Percentiles rank a stretch among this genome's conserved stretches.
These are phyloP conservation scores for Alternaria infectoria DNA, from an alignment of 2,329 filamentous ascomycete genomes.

Conservation along the genomic window DNA sequence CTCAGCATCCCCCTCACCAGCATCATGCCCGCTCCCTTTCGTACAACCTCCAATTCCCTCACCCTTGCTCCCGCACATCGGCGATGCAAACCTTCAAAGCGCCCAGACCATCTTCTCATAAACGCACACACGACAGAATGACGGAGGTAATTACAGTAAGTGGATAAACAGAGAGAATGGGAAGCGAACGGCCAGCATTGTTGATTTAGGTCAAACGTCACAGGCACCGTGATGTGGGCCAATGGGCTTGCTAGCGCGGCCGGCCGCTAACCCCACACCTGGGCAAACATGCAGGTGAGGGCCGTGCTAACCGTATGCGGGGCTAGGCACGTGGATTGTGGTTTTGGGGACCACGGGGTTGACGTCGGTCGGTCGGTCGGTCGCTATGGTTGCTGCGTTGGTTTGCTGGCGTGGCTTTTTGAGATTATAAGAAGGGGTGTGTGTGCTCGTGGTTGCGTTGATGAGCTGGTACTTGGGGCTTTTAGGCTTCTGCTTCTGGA, in stretches of 20 bases:
- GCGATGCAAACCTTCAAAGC: neutral
- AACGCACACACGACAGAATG: neutral
- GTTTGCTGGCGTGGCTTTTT: neutral
- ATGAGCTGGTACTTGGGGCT: neutral
- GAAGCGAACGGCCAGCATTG: neutral
- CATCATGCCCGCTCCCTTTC: neutral
- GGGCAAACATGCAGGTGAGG: neutral
- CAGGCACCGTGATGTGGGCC: conserved; percentile 5
- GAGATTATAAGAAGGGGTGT: neutral
- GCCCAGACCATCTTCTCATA: neutral
- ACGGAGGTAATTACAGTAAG: neutral
- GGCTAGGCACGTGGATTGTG: conserved; percentile 1
- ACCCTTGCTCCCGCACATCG: neutral
- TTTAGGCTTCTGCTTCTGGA: neutral
- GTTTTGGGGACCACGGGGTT: conserved; percentile 6
- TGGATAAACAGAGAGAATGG: neutral
- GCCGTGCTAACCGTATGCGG: neutral
- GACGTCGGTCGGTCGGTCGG: conserved; percentile 2
- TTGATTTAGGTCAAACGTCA: conserved; percentile 5
- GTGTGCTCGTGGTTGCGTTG: neutral
- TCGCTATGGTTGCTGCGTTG: neutral
- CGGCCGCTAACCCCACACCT: conserved; percentile 6
- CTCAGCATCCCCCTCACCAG: neutral
- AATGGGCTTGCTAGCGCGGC: neutral
- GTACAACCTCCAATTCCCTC: neutral